phyloP scores from a whole-genome alignment of 257 asterid genomes.

The Parsonsia alboflavescens region DNA sequence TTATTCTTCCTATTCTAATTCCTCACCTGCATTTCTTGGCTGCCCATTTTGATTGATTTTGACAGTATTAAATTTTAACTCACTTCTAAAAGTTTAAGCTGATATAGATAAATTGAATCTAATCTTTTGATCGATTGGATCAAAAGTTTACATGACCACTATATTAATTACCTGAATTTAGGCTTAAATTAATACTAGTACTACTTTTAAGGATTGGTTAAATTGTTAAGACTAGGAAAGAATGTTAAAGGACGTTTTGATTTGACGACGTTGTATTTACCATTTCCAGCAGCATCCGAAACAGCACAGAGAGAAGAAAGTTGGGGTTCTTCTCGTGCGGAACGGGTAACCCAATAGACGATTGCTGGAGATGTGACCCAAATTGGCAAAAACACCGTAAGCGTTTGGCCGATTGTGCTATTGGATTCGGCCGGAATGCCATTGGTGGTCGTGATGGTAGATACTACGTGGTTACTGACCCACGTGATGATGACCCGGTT shows the following conservation, averaged over 20 bases:
- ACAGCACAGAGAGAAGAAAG: constrained; percentile 70
- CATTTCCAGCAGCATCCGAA: constrained; percentile 49
- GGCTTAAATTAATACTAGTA: too few relatives aligned
- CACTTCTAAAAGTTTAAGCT: too few relatives aligned
- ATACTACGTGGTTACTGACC: constrained; percentile 64
- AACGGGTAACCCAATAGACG: constrained; percentile 82
- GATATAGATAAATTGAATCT: too few relatives aligned
- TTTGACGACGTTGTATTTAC: not conserved
- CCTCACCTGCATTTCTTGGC: not conserved
- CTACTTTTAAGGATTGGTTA: too few relatives aligned
- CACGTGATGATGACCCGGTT: constrained; percentile 57
- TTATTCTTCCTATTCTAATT: not conserved
- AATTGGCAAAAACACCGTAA: constrained; percentile 68
- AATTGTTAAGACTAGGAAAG: too few relatives aligned
- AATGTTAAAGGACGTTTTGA: too few relatives aligned
- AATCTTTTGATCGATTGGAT: too few relatives aligned
- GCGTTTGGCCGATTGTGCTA: constrained; percentile 76
- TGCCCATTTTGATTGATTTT: not conserved
- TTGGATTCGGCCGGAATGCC: constrained; percentile 88
- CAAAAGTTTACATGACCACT: too few relatives aligned
- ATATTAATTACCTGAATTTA: too few relatives aligned
- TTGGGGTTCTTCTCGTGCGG: constrained; percentile 72
- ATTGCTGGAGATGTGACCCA: constrained; percentile 83
- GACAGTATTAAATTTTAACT: too few relatives aligned
- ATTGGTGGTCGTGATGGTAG: constrained; percentile 78